Conservation (phyloP, 1,139 yeast species). For the Debaryomyces nepalensis region DNA sequence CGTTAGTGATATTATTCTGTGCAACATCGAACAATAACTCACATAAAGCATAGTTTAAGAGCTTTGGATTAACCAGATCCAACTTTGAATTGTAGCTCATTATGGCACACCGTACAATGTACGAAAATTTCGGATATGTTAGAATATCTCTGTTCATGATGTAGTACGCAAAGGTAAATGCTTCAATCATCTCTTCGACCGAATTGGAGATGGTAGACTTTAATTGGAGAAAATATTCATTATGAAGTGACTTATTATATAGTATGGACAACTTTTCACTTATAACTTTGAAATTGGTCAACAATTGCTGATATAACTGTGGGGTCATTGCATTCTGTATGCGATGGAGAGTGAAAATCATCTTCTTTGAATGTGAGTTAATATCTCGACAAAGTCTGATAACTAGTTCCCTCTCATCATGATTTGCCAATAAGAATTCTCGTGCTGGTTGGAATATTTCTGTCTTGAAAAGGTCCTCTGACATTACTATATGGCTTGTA, state of each 20-base stretch:
- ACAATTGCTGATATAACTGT: constrained; percentile 19
- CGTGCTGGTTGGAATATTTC: constrained; percentile 25
- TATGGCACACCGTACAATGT: constrained; percentile 16
- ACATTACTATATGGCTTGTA: constrained; percentile 32
- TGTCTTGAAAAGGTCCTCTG: constrained; percentile 56
- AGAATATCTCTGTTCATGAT: constrained; percentile 23
- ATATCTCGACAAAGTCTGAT: constrained; percentile 42
- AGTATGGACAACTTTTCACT: constrained; percentile 21
- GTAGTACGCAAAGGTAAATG: constrained; percentile 39
- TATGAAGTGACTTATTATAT: constrained; percentile 19
- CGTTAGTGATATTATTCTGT: constrained; percentile 1
- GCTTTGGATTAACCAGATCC: constrained; percentile 2
- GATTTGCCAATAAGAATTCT: constrained; percentile 22
- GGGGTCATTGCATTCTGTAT: constrained; percentile 18
- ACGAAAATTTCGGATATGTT: constrained; percentile 21
- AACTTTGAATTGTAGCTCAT: constrained; percentile 8
- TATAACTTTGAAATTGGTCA: constrained; percentile 21
- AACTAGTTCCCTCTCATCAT: constrained; percentile 41
- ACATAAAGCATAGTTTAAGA: constrained; percentile 8
- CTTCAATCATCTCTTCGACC: constrained; percentile 44
- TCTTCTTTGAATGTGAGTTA: constrained; percentile 42
- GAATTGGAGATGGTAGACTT: constrained; percentile 33
- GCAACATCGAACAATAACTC: constrained; percentile 8
- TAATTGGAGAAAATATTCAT: constrained; percentile 21
- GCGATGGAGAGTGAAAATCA: constrained; percentile 43